Evolutionary conservation across 345 rosid genomes (phyloP).

Genomic region (Syzygium grande): DNA sequence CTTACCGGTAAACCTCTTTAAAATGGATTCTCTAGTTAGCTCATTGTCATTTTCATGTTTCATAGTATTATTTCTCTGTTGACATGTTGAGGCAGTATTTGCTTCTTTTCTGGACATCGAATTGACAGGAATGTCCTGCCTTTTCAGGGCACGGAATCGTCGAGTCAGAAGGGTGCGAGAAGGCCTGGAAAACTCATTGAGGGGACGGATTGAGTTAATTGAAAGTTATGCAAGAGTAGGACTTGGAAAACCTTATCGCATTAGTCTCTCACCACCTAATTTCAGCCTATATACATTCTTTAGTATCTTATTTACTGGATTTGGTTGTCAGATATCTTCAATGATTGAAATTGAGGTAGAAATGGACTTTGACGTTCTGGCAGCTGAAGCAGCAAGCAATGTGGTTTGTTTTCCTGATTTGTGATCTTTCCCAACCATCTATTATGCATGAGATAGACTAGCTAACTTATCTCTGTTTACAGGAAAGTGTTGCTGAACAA

Average conservation of each 20-base stretch:
- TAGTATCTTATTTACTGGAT: not conserved
- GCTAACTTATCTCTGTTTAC: slow-evolving; percentile 12
- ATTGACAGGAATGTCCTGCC: not conserved
- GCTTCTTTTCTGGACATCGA: not conserved
- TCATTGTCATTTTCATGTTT: not conserved
- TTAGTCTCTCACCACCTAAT: not conserved
- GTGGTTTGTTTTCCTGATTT: slow-evolving; percentile 34
- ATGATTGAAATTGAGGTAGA: slow-evolving; percentile 98
- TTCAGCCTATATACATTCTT: not conserved
- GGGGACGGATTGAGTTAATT: slow-evolving; percentile 76
- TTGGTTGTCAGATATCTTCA: slow-evolving; percentile 66
- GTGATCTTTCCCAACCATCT: not conserved
- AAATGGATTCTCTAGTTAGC: not conserved
- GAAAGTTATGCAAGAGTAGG: slow-evolving; percentile 89
- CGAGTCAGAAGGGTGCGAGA: slow-evolving; percentile 79
- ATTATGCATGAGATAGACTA: not conserved
- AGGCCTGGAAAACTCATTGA: slow-evolving; percentile 66
- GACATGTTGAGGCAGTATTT: not conserved
- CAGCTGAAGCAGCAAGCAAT: slow-evolving; percentile 82
- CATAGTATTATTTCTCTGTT: not conserved
- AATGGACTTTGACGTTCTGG: slow-evolving; percentile 91
- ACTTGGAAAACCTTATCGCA: not conserved
- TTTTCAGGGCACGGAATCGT: slow-evolving; percentile 57
- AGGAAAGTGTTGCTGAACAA: slow-evolving; percentile 79
- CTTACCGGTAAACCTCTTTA: slow-evolving; percentile 59